Base-by-base conservation (phyloP, 1,139 yeast genomes). In the Geotrichum citri-aurantii region DNA sequence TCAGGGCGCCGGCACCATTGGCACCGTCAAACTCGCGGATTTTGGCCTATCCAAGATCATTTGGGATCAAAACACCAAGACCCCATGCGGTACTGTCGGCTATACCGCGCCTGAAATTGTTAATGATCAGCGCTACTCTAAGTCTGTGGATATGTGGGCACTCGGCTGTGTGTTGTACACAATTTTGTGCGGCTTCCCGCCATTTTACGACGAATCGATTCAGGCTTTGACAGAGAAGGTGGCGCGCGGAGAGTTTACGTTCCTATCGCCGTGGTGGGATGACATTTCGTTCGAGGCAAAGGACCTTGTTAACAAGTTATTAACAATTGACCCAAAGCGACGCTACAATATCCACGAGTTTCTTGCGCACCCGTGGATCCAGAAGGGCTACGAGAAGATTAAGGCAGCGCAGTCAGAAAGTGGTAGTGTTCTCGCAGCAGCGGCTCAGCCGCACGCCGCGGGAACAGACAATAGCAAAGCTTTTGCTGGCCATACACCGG, bases 221-320 rank as follows among this genome's bases (percentile, higher is more conserved):
- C 89, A 87, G 64, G 80, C 81, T n/a, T 48, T 92, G 63, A 88
- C 97, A 0, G 83, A 81, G 65, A 91, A 91, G 71, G 95, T 92
- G 50, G 84, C 95, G 12, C 79, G 79, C 57, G 97, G 97, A 29
- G 88, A 89, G 66, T 92, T 80, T 70, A 85, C 88, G 17, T 92
- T 91, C 71, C 76, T 92, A 60, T 77, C 83, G 59, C 98, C 98
- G 0, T 92, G 98, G 98, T 92, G 98, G 98, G 97, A 92, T 72
- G 97, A 92, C 66, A 87, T 92, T 49, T 81, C 89, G 61, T 71
- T 68, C 48, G 89, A 86, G 23, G 98, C 96, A 7, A 90, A 90
- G 71, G 77, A 81, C 65, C 84, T 95, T 73, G 96, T 92, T 10
- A 73, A 83, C 3, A 84, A 80, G 66, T 77, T 92, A 59, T 76